Evolutionary conservation across 495 filamentous ascomycete species (phyloP).

Genomic region (Aspergillus avenaceus): DNA sequence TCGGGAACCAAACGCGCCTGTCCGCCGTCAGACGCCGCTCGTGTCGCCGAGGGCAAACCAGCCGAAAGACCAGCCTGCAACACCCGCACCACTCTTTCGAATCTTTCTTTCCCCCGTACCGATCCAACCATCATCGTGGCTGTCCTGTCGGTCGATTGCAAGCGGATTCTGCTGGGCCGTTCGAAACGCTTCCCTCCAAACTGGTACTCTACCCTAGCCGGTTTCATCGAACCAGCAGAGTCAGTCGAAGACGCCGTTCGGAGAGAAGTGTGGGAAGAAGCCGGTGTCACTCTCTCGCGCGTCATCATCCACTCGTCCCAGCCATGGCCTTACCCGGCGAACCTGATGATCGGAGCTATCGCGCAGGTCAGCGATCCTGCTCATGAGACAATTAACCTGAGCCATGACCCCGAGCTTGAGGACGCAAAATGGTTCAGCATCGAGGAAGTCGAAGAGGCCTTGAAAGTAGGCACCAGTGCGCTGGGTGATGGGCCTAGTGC

Average conservation of each 20-base stretch:
- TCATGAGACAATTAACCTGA: conserved; percentile 75
- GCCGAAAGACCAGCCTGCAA: conserved; percentile 63
- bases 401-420: conserved; percentile 87
- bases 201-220: conserved; percentile 89
- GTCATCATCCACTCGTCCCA: conserved; percentile 92
- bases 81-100: conserved; percentile 62
- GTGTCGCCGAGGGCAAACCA: conserved; percentile 27
- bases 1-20: conserved; percentile 89
- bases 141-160: conserved; percentile 69
- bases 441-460: conserved; percentile 54
- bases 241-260: conserved; percentile 92
- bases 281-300: conserved; percentile 76
- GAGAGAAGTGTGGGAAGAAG: conserved; percentile 94
- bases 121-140: conserved; percentile 97
- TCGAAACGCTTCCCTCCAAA: conserved; percentile 75
- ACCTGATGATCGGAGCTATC: conserved; percentile 91
- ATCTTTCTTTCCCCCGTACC: conserved; percentile 87
- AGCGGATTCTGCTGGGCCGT: conserved; percentile 77
- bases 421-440: conserved; percentile 82
- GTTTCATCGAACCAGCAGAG: conserved; percentile 94
- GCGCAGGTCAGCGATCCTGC: conserved; percentile 72
- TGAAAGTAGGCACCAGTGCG: conserved; percentile 56
- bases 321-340: conserved; percentile 86
- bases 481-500: conserved; percentile 59
- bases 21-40: conserved; percentile 67